Evolutionary conservation across 1,139 yeast species (phyloP), one percentile per base, ranked within the genome.

Genomic region (Saccharomycopsis hybrid): DNA sequence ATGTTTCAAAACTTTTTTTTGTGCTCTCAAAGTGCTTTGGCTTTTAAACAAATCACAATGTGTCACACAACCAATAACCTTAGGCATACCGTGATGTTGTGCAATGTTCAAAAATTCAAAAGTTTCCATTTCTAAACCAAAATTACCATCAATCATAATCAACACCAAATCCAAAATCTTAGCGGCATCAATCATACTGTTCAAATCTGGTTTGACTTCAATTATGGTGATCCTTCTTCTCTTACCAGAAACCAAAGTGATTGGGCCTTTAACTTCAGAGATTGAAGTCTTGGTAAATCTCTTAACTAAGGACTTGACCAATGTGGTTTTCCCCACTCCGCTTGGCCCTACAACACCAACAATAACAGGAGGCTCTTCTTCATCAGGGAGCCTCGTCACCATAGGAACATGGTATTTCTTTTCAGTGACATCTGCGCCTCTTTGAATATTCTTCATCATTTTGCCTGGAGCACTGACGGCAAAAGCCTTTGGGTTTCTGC

Each of bases 341-440:
- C 96, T 96, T 7, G 99, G 99, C 0, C 99, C 99, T 18, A 92
- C 97, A 4, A 92, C 96, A 0, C 97, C 97, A 37, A 94, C 88
- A 52, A 94, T 82, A 27, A 92, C 85, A 50, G 98, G 98, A 37
- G 98, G 97, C 1, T 98, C 97, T 62, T 85, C 94, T 60, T 90
- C 97, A 52, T 92, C 98, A 0, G 98, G 97, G 0, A 97, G 89
- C 60, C 98, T 75, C 63, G 92, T 96, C 48, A 92, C 85, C 97
- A 92, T 89, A 13, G 98, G 98, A 31, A 90, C 97, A 72, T 92
- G 98, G 62, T 85, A 76, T 64, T 81, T 85, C 64, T 77, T 82
- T 65, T 94, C 98, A 57, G 82, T 83, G 39, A 82, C 82, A 64
- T 92, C 99, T 56, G 85, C 84, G 7, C 95, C 71, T 66, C 98